Evolutionary conservation across 768 basidiomycete genomes (phyloP).

Genomic region (Dacryopinax spathularia): DNA sequence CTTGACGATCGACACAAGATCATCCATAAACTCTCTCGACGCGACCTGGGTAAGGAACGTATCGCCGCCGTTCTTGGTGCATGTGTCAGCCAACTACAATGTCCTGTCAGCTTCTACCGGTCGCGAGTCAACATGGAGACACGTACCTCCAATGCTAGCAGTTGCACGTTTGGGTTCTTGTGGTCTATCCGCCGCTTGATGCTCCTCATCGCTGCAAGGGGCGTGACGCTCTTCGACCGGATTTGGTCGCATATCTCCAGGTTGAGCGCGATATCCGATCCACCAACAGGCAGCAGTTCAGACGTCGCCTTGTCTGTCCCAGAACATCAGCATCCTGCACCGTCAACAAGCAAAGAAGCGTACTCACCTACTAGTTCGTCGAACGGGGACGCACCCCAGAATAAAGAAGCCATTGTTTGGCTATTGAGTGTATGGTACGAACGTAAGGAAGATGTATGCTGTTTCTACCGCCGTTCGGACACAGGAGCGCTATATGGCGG

Average conservation of each 20-base stretch:
- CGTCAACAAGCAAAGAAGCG: background rate
- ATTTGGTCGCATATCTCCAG: slow-evolving; percentile 97
- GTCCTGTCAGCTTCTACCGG: slow-evolving; percentile 1
- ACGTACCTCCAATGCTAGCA: slow-evolving; percentile 71
- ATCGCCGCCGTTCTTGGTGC: slow-evolving; percentile 95
- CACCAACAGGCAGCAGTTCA: slow-evolving; percentile 64
- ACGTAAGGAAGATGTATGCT: background rate
- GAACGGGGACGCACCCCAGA: slow-evolving; percentile 67
- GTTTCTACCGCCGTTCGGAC: background rate
- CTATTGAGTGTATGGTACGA: slow-evolving; percentile 6
- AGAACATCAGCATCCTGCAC: slow-evolving; percentile 10
- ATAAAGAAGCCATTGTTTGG: slow-evolving; percentile 35
- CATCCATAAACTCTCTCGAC: slow-evolving; percentile 86
- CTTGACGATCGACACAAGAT: slow-evolving; percentile 77
- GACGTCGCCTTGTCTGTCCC: slow-evolving; percentile 82
- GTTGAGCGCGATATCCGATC: slow-evolving; percentile 82
- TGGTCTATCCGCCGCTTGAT: slow-evolving; percentile 78
- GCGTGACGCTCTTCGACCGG: slow-evolving; percentile 71
- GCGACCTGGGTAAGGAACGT: slow-evolving; percentile 72
- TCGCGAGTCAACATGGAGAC: background rate
- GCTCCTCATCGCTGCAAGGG: slow-evolving; percentile 77
- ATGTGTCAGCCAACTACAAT: slow-evolving; percentile 66
- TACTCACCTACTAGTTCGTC: slow-evolving; percentile 66
- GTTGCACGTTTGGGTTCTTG: slow-evolving; percentile 91
- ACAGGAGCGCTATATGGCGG: background rate